Evolutionary conservation across 306 rosid genomes (phyloP).

Genomic region (Lablab purpureus): DNA sequence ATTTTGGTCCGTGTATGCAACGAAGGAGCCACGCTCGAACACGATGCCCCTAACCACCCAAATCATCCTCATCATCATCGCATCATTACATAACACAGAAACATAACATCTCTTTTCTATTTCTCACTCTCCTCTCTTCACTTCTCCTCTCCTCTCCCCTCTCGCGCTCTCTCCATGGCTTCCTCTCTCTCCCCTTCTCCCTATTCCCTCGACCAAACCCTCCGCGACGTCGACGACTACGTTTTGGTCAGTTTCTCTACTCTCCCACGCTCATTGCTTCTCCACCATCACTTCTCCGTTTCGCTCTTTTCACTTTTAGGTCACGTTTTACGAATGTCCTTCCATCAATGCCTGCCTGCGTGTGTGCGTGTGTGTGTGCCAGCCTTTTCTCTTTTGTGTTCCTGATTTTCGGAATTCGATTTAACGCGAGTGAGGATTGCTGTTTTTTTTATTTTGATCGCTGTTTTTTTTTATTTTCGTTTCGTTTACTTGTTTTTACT

Average conservation of each 20-base stretch:
- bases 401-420: slow-evolving; percentile 2
- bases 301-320: background rate
- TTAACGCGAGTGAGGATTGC: background rate
- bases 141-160: slow-evolving; percentile 30
- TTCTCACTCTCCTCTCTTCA: background rate
- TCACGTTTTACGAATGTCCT: background rate
- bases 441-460: background rate
- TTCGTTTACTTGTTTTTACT: slow-evolving; percentile 8
- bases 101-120: background rate
- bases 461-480: background rate
- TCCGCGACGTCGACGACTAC: slow-evolving; percentile 78
- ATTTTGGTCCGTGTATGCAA: slow-evolving; percentile 64
- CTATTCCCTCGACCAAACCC: slow-evolving; percentile 47
- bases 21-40: slow-evolving; percentile 71
- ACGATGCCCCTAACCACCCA: slow-evolving; percentile 51
- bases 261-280: background rate
- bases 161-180: slow-evolving; percentile 54
- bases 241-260: slow-evolving; percentile 57
- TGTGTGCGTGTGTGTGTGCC: too few species aligned
- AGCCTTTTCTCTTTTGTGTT: background rate
- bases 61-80: background rate
- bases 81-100: too few species aligned
- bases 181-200: slow-evolving; percentile 39
- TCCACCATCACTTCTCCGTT: background rate
- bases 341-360: too few species aligned